Base-by-base conservation (phyloP, 371 early-diverging fungal genomes). In the Massospora cicadina region DNA sequence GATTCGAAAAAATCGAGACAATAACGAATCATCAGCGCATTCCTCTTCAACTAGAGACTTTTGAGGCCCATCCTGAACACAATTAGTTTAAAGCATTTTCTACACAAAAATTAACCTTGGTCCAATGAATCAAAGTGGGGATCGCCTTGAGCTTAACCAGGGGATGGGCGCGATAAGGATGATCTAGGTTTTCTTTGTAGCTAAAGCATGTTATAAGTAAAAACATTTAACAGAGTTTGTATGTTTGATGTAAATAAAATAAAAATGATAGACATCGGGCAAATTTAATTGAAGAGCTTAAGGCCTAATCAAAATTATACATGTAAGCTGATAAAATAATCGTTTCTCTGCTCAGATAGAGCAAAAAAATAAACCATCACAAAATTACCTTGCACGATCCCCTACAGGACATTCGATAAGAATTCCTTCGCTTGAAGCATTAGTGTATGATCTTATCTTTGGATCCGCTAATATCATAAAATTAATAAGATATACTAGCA, bases 61-160 rank as follows among this genome's bases (percentile, higher is more conserved):
- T 13, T 71, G 72, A 43, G 75, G 72, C 28, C 74, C 76, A 63
- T 69, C 67, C 76, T 76, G 68, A 64, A 12, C 23, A 27, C 31
- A 21, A 21, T n/a, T 60, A 21, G 2, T 29, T n/a, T 30, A 31
- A 58, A n/a, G 2, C 28, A 27, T 26, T 10, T 55, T 61, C 26
- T 33, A 43, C 28, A 65, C 2, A 57, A 12, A 64, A 24, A 66
- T 68, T 65, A 74, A 77, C 77, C 67, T 67, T 65, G 43, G 79
- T 68, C 80, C 80, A 80, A n/a, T 73, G 73, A 65, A 70, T 74
- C 23, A 80, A 67, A 30, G 80, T 80, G 32, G 80, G 80, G 59
- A 80, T 76, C 26, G 74, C 74, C 67, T 71, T 67, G 5, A 80
- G 65, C 2, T 71, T 63, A 66, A 73, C 77, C 2, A 67, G 33